A percentile compares a stretch with the other conserved stretches of the same genome.
These are phyloP conservation scores for Daedaleopsis nitida DNA, from an alignment of 768 basidiomycete genomes.

Conservation along the genomic window DNA sequence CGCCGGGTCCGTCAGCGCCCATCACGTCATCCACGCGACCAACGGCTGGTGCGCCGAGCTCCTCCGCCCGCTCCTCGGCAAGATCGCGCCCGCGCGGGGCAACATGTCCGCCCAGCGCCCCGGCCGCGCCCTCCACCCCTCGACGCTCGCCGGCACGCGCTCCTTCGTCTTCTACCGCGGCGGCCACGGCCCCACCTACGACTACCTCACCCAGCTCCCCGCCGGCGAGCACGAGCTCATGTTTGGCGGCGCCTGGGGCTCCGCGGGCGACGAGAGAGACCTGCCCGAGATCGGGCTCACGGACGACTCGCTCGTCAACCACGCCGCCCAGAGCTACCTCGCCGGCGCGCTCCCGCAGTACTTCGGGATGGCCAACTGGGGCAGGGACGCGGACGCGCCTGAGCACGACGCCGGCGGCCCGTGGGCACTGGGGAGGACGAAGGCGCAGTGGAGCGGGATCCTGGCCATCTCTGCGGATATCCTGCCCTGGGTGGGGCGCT, in stretches of 20 bases:
- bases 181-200: constrained; percentile 41
- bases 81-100: constrained; percentile 61
- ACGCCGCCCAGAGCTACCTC: constrained; percentile 43
- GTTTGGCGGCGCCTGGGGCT: constrained; percentile 63
- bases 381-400: constrained; percentile 36
- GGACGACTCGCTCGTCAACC: constrained; percentile 39
- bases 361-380: constrained; percentile 51
- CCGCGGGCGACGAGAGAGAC: constrained; percentile 27
- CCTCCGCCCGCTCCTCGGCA: constrained; percentile 59
- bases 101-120: constrained; percentile 69
- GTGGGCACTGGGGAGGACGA: constrained; percentile 50
- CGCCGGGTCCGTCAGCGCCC: constrained; percentile 54
- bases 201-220: constrained; percentile 70
- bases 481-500: constrained; percentile 70
- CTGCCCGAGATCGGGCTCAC: constrained; percentile 32
- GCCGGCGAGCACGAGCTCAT: constrained; percentile 51
- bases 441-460: constrained; percentile 65
- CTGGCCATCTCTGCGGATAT: constrained; percentile 62
- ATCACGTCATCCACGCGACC: constrained; percentile 79
- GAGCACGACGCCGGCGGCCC: background rate
- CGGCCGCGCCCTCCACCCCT: constrained; percentile 36
- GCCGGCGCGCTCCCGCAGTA: constrained; percentile 54
- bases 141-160: constrained; percentile 41
- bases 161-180: constrained; percentile 62
- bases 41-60: constrained; percentile 83